Base-by-base conservation (phyloP, 2,329 filamentous ascomycete species). In the Akanthomyces uredinophilus region DNA sequence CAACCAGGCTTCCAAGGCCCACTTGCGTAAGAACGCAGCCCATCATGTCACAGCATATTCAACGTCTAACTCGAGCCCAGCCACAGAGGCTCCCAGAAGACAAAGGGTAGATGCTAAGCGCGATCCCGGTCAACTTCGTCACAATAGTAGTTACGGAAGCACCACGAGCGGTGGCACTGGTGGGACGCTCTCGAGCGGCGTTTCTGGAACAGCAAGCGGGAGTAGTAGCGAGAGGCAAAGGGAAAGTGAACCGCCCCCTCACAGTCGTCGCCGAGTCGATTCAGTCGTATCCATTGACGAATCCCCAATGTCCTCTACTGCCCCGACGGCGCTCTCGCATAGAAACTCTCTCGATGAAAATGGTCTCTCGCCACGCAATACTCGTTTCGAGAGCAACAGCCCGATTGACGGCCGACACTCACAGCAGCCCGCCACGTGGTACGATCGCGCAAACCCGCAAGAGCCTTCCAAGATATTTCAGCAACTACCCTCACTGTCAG, bases 21-120 rank as follows among this genome's bases (percentile, higher is more conserved):
- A 57, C 18, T 10, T 47, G 10, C 11, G 60, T 62, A 62, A 52
- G 60, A 29, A 41, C 5, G 1, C 16, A 3, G 3, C 24, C 7
- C 14, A 32, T 24, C 27, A 4, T 46, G 5, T 4, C 44, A 18
- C 10, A 16, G 11, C 8, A 65, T 32, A 39, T 3, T 13, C 27
- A 3, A 20, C 54, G 18, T 10, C 13, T 56, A 24, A 61, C 43
- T 11, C 43, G 69, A 62, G 27, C 65, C 68, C 39, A 80, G 78
- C 80, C 61, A 79, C 78, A 68, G 81, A 85, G 61, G 71, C 70
- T 1, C 76, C 79, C 10, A 86, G 84, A 63, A 73, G 82, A 46
- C 68, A 35, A 27, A 53, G 24, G 20, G 29, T 47, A 4, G 60
- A 62, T 5, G 11, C 68, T 20, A 84, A 80, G 67, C 68, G 80